Base-by-base conservation (phyloP, 225 moss, liverwort and hornwort genomes). In the Polytrichum commune region DNA sequence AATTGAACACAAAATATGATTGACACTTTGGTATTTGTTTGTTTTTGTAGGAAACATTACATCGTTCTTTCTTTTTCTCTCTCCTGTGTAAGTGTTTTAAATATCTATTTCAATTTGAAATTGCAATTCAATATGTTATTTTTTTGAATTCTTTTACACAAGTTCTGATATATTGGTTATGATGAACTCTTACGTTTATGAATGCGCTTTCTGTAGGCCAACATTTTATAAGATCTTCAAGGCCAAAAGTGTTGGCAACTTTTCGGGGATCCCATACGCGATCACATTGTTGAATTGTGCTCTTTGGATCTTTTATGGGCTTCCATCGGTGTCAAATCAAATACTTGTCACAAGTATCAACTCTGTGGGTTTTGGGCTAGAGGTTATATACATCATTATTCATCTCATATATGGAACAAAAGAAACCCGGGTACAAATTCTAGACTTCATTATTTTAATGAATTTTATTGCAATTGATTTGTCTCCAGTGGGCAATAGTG, bases 291-390 rank as follows among this genome's bases (percentile, higher is more conserved):
- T 69, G 29, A 69, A 69, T 69, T 69, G 69, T 32, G 58, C 58
- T n/a, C 29, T 69, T 29, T 69, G 69, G 69, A 23, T 60, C 1
- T 69, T 70, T 32, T 70, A 70, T 5, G 58, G 69, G n/a, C 69
- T 70, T 29, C 69, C 69, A 0, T 30, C 24, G 10, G 69, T 60
- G 29, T 57, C 69, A 16, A 8, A 57, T 4, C 27, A 70, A 8
- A 29, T 57, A 19, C 19, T 70, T 9, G 35, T 35, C 9, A 35
- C 2, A 35, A 35, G 35, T 35, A 58, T 69, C n/a, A 69, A 69
- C 55, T 29, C 29, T 9, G 57, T 57, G 6, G 69, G 69, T 10
- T 56, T 56, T n/a, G 55, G 27, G 5, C 13, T 70, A 4, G 69
- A 70, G 7, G 22, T 33, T 8, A 58, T 58, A 23, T 70, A 70